Base-by-base conservation (phyloP, 352 stramenopile genomes). In the Phytophthora syringae region DNA sequence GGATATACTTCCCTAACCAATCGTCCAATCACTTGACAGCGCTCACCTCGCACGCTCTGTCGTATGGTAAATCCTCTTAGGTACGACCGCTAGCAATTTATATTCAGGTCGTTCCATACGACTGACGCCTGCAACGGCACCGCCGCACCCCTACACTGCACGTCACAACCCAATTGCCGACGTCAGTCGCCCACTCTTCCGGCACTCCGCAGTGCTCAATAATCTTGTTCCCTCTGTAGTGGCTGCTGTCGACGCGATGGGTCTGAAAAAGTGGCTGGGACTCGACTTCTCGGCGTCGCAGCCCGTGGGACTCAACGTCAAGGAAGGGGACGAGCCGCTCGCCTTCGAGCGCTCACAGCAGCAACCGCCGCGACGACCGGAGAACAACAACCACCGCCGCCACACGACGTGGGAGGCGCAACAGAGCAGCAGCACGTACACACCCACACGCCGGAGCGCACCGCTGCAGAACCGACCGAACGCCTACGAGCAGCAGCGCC, bases 231-330 rank as follows among this genome's bases (percentile, higher is more conserved):
- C 9, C 15, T 39, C 24, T 39, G 28, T 50, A 63, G 20, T 56
- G 43, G 24, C 55, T 62, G 42, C 27, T n/a, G 13, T 21, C 32
- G 54, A 25, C 32, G 16, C 34, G 5, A 91, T 91, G 82, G 82
- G 80, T 5, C 65, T 91, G 20, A 91, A 86, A 69, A 78, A 87
- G 52, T 88, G 80, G 80, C 67, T 89, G 51, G 75, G 66, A 22
- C 59, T 83, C 40, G 76, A 81, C 55, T 73, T 86, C 61, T 79
- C 77, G 40, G 57, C 77, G 45, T 74, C 68, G 43, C 64, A 76
- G 36, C 28, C 66, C 7, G 56, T 55, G 21, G 74, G 58, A 37
- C 50, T 52, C 34, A 48, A 34, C 50, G 13, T 28, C 21, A 70
- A 72, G 44, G 52, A 54, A 51, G 57, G 49, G 30, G 65, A 74